phyloP scores from a whole-genome alignment of 495 filamentous ascomycete genomes.

The Neurospora discreta region DNA sequence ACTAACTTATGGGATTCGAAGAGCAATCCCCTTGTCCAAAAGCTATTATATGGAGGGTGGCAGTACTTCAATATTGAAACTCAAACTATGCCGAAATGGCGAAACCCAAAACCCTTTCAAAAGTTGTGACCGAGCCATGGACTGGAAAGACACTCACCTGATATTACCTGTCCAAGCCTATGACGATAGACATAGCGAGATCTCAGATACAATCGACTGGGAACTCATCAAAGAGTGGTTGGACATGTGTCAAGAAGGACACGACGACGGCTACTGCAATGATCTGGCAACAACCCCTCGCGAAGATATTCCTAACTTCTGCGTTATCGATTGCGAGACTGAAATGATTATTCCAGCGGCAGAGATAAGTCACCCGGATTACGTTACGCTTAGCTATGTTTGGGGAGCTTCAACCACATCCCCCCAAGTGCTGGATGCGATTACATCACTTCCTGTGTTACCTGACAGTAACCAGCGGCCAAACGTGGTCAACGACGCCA shows the following conservation, averaged over 20 bases:
- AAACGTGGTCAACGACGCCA: background rate
- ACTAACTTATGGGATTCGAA: too few species aligned
- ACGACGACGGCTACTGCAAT: background rate
- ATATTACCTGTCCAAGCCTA: background rate
- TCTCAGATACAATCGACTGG: background rate
- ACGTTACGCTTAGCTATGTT: background rate
- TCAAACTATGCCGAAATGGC: background rate
- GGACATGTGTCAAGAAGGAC: rapidly evolving
- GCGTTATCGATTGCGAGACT: background rate
- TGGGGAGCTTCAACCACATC: background rate
- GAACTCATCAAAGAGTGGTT: background rate
- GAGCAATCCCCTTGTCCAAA: too few species aligned
- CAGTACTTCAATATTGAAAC: background rate
- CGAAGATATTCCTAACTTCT: background rate
- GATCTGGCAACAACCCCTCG: too few species aligned
- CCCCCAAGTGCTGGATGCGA: background rate
- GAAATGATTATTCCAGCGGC: background rate
- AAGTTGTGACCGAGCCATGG: too few species aligned
- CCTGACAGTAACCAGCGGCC: background rate
- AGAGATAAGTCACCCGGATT: rapidly evolving
- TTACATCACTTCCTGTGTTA: background rate
- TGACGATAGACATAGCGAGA: rapidly evolving
- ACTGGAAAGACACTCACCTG: background rate
- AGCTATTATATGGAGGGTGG: too few species aligned
- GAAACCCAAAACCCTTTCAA: background rate